Base-by-base conservation (phyloP, 495 filamentous ascomycete genomes). In the Bathelium albidoporum region DNA sequence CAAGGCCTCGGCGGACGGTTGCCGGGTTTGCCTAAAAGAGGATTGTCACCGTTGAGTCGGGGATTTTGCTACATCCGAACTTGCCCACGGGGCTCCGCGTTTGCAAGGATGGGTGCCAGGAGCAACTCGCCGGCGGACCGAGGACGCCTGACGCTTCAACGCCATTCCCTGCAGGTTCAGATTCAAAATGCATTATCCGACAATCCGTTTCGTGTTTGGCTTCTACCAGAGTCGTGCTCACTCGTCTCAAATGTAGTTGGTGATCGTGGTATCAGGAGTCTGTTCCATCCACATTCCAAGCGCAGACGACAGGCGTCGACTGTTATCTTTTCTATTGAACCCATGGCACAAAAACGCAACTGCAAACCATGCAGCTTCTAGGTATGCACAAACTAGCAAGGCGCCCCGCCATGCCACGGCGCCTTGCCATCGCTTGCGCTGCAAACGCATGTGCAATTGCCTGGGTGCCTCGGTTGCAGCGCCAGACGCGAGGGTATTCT, bases 381-480 rank as follows among this genome's bases (percentile, higher is more conserved):
- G 5, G 14, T 10, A 18, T 49, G 49, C 49, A 20, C 24, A 29
- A 29, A 29, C 49, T 29, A 55, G 22, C 24, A 9, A 55, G 49
- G 49, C 49, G 22, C 10, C 49, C 49, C 20, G 49, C 49, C 24
- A 24, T 10, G 3, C 49, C 49, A 3, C 29, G 49, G 26, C 44
- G 5, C 16, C 24, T 29, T 26, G 5, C 0, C 20, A 9, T 26
- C 49, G 49, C 2, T 20, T 28, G 49, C 29, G 26, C 9, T 55
- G 49, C 49, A 55, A 55, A 55, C 24, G 49, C 49, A 55, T 55
- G 49, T 55, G 49, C 49, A 55, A 55, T n/a, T 55, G 12, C 49
- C 49, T 55, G 49, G 7, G 5, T 55, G 49, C 49, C 49, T 55
- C 49, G 49, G 49, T 55, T 28, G 7, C 22, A 29, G 20, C 24